phyloP scores from a whole-genome alignment of 1,139 yeast genomes.

The Zygosaccharomyces pseudobailii region DNA sequence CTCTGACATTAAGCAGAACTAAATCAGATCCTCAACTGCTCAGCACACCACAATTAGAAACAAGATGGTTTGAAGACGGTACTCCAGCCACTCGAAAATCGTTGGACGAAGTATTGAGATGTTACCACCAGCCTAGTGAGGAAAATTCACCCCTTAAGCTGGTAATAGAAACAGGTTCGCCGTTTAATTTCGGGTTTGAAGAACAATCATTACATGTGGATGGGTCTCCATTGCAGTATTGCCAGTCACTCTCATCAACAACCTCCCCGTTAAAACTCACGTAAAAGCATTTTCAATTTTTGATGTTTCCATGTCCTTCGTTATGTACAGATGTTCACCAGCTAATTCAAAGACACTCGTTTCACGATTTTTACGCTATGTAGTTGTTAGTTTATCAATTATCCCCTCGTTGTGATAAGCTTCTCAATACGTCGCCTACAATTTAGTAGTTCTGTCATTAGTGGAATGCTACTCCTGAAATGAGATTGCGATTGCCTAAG shows the following conservation, averaged over 20 bases:
- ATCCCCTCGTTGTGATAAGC: slow-evolving; percentile 1
- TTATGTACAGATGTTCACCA: slow-evolving; percentile 2
- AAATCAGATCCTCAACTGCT: slow-evolving; percentile 18
- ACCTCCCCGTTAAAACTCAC: slow-evolving; percentile 1
- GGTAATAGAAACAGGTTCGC: background rate
- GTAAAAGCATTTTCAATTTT: background rate
- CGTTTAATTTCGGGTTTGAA: background rate
- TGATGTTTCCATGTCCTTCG: background rate
- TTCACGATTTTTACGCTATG: background rate
- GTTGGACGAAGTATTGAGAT: slow-evolving; percentile 29
- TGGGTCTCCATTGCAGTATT: background rate
- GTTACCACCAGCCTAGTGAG: slow-evolving; percentile 25
- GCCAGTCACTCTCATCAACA: background rate
- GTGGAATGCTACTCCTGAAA: slow-evolving; percentile 23
- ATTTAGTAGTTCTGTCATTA: slow-evolving; percentile 24
- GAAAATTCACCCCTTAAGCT: slow-evolving; percentile 13
- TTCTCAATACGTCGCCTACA: slow-evolving; percentile 13
- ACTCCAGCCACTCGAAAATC: slow-evolving; percentile 23
- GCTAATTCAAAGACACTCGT: slow-evolving; percentile 3
- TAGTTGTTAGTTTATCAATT: background rate
- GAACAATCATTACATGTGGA: slow-evolving; percentile 1
- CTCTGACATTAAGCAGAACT: slow-evolving; percentile 4
- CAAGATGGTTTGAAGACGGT: slow-evolving; percentile 16
- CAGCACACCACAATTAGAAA: slow-evolving; percentile 22
- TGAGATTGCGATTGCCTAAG: slow-evolving; percentile 27